These are phyloP conservation scores for Neurospora discreta DNA, from an alignment of 495 filamentous ascomycete species.

Conservation along the genomic window DNA sequence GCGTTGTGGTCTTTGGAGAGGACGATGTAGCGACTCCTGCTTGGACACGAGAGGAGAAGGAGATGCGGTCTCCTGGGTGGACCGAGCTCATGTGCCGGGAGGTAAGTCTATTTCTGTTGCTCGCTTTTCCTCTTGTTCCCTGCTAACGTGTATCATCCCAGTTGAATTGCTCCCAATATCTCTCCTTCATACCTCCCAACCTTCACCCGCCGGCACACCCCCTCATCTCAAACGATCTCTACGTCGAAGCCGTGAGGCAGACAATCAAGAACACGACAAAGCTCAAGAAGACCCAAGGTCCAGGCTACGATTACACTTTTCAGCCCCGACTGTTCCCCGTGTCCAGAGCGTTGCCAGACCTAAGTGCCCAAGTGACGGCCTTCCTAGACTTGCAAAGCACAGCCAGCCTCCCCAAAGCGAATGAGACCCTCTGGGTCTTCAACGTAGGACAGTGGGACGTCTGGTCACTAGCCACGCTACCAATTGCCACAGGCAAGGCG, in stretches of 20 bases:
- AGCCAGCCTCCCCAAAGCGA: slow-evolving; percentile 4
- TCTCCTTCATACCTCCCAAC: slow-evolving; percentile 20
- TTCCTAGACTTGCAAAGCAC: slow-evolving; percentile 25
- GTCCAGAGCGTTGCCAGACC: slow-evolving; percentile 19
- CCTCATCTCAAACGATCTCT: slow-evolving; percentile 22
- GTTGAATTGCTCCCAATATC: slow-evolving; percentile 23
- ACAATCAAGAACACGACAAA: slow-evolving; percentile 2
- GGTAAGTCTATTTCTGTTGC: slow-evolving; percentile 2
- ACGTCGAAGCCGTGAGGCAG: slow-evolving; percentile 15
- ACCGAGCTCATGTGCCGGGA: slow-evolving; percentile 18
- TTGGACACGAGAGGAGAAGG: slow-evolving; percentile 3
- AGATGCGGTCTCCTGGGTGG: slow-evolving; percentile 10
- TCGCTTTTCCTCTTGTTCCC: not conserved
- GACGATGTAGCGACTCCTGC: slow-evolving; percentile 20
- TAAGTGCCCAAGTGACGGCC: slow-evolving; percentile 27
- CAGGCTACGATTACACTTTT: slow-evolving; percentile 26
- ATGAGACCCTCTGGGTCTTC: slow-evolving; percentile 35
- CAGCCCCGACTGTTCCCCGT: slow-evolving; percentile 22
- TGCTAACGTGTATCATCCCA: slow-evolving; percentile 18
- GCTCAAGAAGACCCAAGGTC: slow-evolving; percentile 3
- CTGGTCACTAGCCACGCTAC: slow-evolving; percentile 32
- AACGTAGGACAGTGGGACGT: slow-evolving; percentile 39
- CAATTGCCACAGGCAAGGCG: slow-evolving; percentile 18
- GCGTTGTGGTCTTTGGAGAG: slow-evolving; percentile 23
- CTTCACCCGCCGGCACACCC: slow-evolving; percentile 11